Conservation (phyloP, 1,284 basidiomycete genomes). For the Heliocybe sulcata region DNA sequence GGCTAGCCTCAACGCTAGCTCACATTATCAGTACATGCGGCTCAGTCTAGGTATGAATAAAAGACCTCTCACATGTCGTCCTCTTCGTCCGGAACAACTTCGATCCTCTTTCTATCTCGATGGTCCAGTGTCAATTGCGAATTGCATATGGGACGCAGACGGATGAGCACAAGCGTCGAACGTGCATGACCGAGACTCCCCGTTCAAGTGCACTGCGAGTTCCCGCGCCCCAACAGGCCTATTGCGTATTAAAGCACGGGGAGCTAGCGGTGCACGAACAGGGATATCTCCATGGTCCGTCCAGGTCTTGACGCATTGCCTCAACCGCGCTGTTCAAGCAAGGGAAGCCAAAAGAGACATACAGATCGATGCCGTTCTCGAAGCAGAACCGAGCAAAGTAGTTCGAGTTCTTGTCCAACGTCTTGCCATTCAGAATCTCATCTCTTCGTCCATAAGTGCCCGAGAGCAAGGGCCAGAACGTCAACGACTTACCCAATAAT, state of each 20-base stretch:
- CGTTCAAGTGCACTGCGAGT: no score
- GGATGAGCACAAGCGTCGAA: neutral
- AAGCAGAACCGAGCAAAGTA: constrained; percentile 86
- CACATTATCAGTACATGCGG: no score
- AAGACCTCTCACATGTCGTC: constrained; percentile 70
- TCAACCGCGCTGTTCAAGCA: no score
- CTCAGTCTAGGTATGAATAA: no score
- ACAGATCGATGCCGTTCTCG: constrained; percentile 82
- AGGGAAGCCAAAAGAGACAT: constrained; percentile 7
- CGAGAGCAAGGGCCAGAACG: neutral
- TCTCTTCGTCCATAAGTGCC: constrained; percentile 51
- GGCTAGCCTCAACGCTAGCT: constrained; percentile 74
- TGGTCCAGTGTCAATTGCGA: neutral
- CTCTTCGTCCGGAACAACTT: constrained; percentile 89
- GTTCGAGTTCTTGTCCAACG: constrained; percentile 81
- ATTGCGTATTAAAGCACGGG: no score
- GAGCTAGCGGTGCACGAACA: no score
- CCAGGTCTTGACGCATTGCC: neutral
- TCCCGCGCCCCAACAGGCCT: no score
- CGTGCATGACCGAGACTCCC: neutral
- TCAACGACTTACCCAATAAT: constrained; percentile 59
- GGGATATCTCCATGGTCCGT: neutral
- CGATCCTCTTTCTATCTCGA: constrained; percentile 66
- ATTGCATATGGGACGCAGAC: no score
- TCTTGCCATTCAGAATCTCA: constrained; percentile 84